Base-by-base conservation (phyloP, 1,139 yeast genomes). In the Geotrichum reessii region DNA sequence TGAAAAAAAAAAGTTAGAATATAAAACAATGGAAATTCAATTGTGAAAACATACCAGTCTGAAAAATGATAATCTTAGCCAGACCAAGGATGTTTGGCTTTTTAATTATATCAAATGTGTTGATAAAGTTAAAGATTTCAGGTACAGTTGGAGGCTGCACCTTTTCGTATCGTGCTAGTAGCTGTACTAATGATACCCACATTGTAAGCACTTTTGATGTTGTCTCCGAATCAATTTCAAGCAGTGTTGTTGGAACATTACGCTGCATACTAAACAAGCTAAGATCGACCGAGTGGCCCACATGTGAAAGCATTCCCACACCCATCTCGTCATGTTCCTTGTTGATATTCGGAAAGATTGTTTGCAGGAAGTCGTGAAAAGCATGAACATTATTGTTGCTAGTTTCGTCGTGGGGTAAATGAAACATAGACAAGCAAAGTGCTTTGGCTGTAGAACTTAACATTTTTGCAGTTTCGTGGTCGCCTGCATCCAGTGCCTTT, bases 181-280 rank as follows among this genome's bases (percentile, higher is more conserved):
- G 52, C 42, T 57, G 53, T n/a, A 57, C 48, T 3, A 57, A 19
- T 11, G 56, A 49, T 5, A 37, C 46, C 59, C 59, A 57, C 21
- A 53, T 25, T 17, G 53, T 56, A 14, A 57, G 50, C 19, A 57
- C 53, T 11, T 28, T 47, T 8, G 59, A 37, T 7, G 59, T 40
- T 5, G 56, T 57, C 17, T 57, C 56, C 27, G 53, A 50, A 24
- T 57, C 59, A 44, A 57, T 53, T 19, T 57, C 51, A 11, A 57
- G 54, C 17, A 57, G 24, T 2, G 56, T 49, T 9, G 56, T 57
- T n/a, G 56, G 56, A n/a, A 25, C 46, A 3, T 46, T 46, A 14
- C 27, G 44, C 28, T 57, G 51, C 48, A 57, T 28, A 33, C 56
- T 48, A 24, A 47, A 57, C n/a, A 57, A 33, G 22, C 53, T 47